Evolutionary conservation across 1,284 basidiomycete species (phyloP).

Genomic region (Inonotus obliquus): DNA sequence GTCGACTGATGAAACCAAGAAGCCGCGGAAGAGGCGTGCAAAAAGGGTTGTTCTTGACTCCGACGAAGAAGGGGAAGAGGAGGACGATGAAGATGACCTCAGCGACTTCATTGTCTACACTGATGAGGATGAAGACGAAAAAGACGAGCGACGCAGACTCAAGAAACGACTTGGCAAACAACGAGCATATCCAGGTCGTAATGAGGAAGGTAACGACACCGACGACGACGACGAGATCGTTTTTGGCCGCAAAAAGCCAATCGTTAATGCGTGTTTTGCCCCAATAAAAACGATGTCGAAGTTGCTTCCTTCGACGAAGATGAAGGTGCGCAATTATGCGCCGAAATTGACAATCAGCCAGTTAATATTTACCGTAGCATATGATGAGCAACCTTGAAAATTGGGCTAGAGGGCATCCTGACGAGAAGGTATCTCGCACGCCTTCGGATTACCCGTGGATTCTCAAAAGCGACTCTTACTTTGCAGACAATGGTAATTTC

Average conservation of each 20-base stretch:
- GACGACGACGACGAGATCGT: constrained; percentile 38
- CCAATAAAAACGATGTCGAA: constrained; percentile 39
- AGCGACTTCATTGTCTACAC: constrained; percentile 50
- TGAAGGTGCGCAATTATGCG: constrained; percentile 41
- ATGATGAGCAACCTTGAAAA: constrained; percentile 49
- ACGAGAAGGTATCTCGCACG: constrained; percentile 46
- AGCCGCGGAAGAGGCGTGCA: neutral
- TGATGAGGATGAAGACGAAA: constrained; percentile 44
- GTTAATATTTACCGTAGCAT: constrained; percentile 29
- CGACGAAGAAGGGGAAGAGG: neutral
- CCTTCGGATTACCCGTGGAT: constrained; percentile 6
- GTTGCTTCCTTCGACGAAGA: constrained; percentile 59
- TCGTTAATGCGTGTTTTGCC: constrained; percentile 25
- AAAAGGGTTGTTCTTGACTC: constrained; percentile 19
- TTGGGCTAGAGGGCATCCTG: constrained; percentile 39
- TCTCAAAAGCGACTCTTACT: neutral
- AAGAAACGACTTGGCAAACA: constrained; percentile 32
- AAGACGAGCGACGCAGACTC: constrained; percentile 33
- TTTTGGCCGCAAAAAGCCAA: constrained; percentile 30
- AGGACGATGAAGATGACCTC: constrained; percentile 28
- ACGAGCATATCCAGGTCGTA: constrained; percentile 32
- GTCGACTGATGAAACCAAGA: constrained; percentile 22
- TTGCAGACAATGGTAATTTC: constrained; percentile 50
- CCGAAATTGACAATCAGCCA: neutral
- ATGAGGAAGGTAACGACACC: constrained; percentile 36